Percentiles rank a stretch among this genome's conserved stretches.
Evolutionary conservation across 352 stramenopile species (phyloP).

Genomic region (Bremia lactucae): DNA sequence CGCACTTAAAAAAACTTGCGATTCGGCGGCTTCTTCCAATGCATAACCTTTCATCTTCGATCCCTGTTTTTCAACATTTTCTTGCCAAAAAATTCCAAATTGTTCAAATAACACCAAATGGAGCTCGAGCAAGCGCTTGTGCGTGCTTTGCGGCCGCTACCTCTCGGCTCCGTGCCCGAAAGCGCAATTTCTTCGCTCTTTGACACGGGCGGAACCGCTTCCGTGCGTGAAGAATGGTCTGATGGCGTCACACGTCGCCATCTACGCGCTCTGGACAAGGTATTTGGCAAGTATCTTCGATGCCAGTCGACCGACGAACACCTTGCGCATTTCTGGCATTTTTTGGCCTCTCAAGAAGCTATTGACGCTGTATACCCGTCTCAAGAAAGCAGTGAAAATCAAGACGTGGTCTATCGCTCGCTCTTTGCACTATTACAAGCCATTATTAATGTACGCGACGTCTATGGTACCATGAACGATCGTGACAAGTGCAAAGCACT

Average conservation of each 20-base stretch:
- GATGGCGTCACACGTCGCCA: slow-evolving; percentile 30
- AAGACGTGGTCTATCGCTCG: slow-evolving; percentile 45
- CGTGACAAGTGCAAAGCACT: slow-evolving; percentile 32
- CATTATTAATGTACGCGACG: slow-evolving; percentile 47
- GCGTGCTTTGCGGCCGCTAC: slow-evolving; percentile 44
- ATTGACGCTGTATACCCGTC: slow-evolving; percentile 26
- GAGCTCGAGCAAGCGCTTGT: slow-evolving; percentile 47
- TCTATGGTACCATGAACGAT: slow-evolving; percentile 28
- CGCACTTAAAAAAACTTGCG: no score
- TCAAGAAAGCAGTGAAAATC: slow-evolving; percentile 14
- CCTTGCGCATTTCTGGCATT: slow-evolving; percentile 35
- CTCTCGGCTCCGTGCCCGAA: slow-evolving; percentile 40
- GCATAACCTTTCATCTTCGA: no score
- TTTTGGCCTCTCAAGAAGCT: slow-evolving; percentile 44
- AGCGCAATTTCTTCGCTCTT: slow-evolving; percentile 48
- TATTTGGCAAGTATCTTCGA: slow-evolving; percentile 44
- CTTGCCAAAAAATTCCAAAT: no score
- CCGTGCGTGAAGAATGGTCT: slow-evolving; percentile 22
- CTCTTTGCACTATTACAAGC: slow-evolving; percentile 51
- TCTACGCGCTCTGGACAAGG: slow-evolving; percentile 38
- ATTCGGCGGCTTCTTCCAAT: no score
- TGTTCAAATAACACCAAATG: no score
- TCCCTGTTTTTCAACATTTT: no score
- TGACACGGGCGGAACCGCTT: slow-evolving; percentile 51
- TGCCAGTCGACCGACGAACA: slow-evolving; percentile 17